Evolutionary conservation across 83 land plant species (phyloP).

Genomic region (Isoetes engelmannii): DNA sequence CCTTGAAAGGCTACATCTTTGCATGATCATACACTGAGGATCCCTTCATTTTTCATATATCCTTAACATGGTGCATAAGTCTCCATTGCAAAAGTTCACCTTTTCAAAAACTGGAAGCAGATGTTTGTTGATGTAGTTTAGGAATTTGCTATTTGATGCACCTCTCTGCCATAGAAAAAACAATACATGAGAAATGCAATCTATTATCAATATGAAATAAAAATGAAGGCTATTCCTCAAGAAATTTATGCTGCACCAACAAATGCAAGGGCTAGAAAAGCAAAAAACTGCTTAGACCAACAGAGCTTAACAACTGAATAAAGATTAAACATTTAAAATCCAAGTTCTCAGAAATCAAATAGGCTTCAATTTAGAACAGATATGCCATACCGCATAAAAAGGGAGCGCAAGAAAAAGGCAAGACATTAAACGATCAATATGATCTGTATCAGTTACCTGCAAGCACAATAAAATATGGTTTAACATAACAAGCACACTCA

Average conservation of each 20-base stretch:
- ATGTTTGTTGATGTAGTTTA: slow-evolving; percentile 80
- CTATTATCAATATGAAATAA: neutral
- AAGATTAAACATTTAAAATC: too few relatives aligned
- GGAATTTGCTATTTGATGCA: slow-evolving; percentile 91
- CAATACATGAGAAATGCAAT: neutral
- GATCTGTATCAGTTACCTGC: slow-evolving; percentile 86
- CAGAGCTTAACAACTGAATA: too few relatives aligned
- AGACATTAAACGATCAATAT: slow-evolving; percentile 83
- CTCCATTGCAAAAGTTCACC: slow-evolving; percentile 37
- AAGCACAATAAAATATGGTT: slow-evolving; percentile 10
- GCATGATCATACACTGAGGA: too few relatives aligned
- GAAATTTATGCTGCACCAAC: too few relatives aligned
- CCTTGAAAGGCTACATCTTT: too few relatives aligned
- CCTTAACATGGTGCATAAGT: too few relatives aligned
- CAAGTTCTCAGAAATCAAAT: too few relatives aligned
- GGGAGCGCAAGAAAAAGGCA: slow-evolving; percentile 91
- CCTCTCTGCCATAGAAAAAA: slow-evolving; percentile 54
- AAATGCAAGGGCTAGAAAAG: too few relatives aligned
- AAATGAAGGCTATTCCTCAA: too few relatives aligned
- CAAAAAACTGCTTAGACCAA: too few relatives aligned
- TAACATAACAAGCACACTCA: neutral
- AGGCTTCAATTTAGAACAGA: neutral
- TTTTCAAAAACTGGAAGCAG: slow-evolving; percentile 91
- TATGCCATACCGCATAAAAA: slow-evolving; percentile 54
- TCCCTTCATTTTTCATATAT: too few relatives aligned